Evolutionary conservation across 805 yeast species (phyloP).

Genomic region (Candida boidinii): DNA sequence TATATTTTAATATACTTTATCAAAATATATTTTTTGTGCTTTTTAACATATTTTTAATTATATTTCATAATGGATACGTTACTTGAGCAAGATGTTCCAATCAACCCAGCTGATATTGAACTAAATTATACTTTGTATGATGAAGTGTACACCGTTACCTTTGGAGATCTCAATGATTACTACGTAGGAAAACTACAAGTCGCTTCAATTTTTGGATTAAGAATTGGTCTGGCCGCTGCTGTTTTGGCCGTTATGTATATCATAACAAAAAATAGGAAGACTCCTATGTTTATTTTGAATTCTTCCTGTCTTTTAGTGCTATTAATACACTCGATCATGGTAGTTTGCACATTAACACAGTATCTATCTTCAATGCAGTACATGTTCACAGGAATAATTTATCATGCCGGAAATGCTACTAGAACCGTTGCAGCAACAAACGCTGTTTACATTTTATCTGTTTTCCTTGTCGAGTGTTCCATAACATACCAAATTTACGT

Average conservation of each 20-base stretch:
- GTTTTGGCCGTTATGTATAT: constrained; percentile 36
- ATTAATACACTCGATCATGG: constrained; percentile 53
- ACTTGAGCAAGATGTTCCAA: too few species aligned
- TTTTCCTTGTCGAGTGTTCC: constrained; percentile 54
- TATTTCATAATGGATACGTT: too few species aligned
- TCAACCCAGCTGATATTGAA: constrained; percentile 12
- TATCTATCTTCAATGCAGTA: constrained; percentile 41
- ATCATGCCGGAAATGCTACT: constrained; percentile 29
- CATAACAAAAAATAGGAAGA: constrained; percentile 41
- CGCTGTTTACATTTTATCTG: constrained; percentile 49
- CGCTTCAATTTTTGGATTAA: constrained; percentile 44
- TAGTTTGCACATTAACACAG: constrained; percentile 46
- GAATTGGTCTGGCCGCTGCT: constrained; percentile 50
- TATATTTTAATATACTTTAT: too few species aligned
- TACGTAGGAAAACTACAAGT: constrained; percentile 25
- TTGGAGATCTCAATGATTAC: constrained; percentile 33
- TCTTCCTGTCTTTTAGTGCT: constrained; percentile 47
- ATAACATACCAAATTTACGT: constrained; percentile 64
- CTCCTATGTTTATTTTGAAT: constrained; percentile 72
- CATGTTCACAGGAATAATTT: constrained; percentile 35
- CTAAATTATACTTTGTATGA: constrained; percentile 34
- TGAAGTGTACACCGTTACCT: constrained; percentile 30
- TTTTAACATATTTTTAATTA: too few species aligned
- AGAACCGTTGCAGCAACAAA: constrained; percentile 54
- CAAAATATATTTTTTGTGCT: too few species aligned